A percentile compares a stretch with the other conserved stretches of the same genome.
These are phyloP conservation scores for Podospora sp. DNA, from an alignment of 495 filamentous ascomycete genomes.

Conservation along the genomic window DNA sequence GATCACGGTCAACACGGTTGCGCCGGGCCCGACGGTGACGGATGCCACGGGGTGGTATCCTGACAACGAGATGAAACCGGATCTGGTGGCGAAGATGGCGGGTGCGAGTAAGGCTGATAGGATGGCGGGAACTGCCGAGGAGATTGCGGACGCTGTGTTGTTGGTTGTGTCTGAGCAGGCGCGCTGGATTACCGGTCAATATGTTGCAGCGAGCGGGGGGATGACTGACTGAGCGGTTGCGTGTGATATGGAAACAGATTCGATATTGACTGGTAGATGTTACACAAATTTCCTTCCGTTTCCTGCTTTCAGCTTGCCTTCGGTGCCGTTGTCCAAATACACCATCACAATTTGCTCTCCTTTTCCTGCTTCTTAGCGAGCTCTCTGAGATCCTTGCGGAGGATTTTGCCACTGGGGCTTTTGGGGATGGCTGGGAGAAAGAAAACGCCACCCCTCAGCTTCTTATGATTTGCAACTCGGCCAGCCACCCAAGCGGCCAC, in stretches of 20 bases:
- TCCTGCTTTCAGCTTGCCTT: not conserved
- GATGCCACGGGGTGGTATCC: constrained; percentile 25
- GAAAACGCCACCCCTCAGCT: constrained; percentile 71
- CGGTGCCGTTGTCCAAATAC: not conserved
- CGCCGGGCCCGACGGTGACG: constrained; percentile 38
- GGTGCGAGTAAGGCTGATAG: constrained; percentile 35
- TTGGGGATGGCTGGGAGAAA: constrained; percentile 82
- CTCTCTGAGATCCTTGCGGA: constrained; percentile 61
- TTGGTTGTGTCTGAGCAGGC: constrained; percentile 52
- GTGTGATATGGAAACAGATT: not conserved
- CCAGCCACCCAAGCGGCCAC: constrained; percentile 38
- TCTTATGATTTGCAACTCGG: constrained; percentile 71
- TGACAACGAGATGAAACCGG: constrained; percentile 4
- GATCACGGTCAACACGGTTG: constrained; percentile 46
- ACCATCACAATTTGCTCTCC: constrained; percentile 24
- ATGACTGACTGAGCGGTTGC: constrained; percentile 18
- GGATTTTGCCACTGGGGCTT: constrained; percentile 79
- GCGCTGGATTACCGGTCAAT: constrained; percentile 55
- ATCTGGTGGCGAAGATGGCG: constrained; percentile 27
- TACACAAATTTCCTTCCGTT: no score
- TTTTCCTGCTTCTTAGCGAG: constrained; percentile 30
- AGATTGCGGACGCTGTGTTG: constrained; percentile 52
- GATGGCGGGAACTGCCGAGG: constrained; percentile 35
- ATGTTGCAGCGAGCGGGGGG: constrained; percentile 52
- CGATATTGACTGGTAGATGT: no score